Evolutionary conservation across 2,329 filamentous ascomycete genomes (phyloP).

Genomic region (Allantophomopsis cytisporea): DNA sequence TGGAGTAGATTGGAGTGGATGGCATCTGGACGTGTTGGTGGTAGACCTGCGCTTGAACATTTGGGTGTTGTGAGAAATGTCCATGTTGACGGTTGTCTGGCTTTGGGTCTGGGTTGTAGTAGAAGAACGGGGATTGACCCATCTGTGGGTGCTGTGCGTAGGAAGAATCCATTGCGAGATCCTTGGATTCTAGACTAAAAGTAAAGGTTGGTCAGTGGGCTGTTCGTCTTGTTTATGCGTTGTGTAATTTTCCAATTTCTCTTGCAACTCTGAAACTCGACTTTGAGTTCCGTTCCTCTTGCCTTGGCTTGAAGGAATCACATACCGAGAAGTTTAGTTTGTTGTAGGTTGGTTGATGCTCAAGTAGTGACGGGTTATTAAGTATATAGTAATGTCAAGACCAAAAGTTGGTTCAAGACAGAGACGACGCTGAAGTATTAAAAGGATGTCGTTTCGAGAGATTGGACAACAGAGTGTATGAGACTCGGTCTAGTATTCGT

Average conservation of each 20-base stretch:
- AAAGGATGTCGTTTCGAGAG: slow-evolving; percentile 17
- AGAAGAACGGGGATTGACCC: slow-evolving; percentile 70
- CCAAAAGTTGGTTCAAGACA: slow-evolving; percentile 1
- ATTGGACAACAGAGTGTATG: slow-evolving; percentile 17
- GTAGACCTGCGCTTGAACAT: slow-evolving; percentile 35
- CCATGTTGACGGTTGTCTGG: slow-evolving; percentile 61
- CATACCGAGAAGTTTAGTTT: neutral
- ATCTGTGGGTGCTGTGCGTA: slow-evolving; percentile 31
- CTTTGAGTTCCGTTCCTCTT: too few species aligned
- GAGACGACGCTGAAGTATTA: slow-evolving; percentile 4
- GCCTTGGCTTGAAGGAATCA: neutral
- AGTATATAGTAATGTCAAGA: neutral
- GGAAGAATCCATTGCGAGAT: slow-evolving; percentile 17
- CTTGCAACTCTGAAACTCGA: too few species aligned
- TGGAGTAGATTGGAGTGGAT: slow-evolving; percentile 49
- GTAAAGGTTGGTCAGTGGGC: slow-evolving; percentile 11
- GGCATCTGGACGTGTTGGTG: slow-evolving; percentile 39
- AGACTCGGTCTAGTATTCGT: slow-evolving; percentile 9
- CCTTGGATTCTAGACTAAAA: slow-evolving; percentile 3
- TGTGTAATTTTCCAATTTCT: neutral
- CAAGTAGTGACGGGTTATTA: neutral
- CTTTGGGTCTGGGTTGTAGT: slow-evolving; percentile 69
- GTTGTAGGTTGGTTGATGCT: slow-evolving; percentile 3
- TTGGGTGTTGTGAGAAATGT: slow-evolving; percentile 54
- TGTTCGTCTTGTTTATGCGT: slow-evolving; percentile 2